Conservation (phyloP, 495 filamentous ascomycete genomes). For the Tuber brumale region DNA sequence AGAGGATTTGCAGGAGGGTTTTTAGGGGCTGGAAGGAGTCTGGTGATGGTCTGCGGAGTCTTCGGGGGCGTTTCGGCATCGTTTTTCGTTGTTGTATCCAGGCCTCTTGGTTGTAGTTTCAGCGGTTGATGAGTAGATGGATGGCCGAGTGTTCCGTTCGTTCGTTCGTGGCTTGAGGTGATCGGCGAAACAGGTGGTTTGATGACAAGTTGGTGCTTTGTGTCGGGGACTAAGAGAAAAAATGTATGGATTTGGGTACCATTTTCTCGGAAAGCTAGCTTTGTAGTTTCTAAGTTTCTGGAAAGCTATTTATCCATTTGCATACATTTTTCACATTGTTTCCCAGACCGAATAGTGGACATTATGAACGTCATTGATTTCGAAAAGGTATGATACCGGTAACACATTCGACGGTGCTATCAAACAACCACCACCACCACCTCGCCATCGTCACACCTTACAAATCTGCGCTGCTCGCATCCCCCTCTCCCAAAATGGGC, state of each 20-base stretch:
- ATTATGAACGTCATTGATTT: neutral
- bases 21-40: conserved; percentile 38
- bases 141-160: neutral
- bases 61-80: conserved; percentile 40
- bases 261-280: neutral
- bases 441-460: neutral
- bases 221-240: neutral
- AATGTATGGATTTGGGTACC: neutral
- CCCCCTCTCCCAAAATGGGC: conserved; percentile 29
- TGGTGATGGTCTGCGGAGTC: conserved; percentile 28
- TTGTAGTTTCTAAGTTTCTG: neutral
- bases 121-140: conserved; percentile 6
- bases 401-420: neutral
- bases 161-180: neutral
- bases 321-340: neutral
- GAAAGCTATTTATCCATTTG: neutral
- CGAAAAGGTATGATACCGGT: no score
- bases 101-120: neutral
- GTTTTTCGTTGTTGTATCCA: conserved; percentile 2
- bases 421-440: neutral
- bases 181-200: neutral
- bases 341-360: neutral
- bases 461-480: conserved; percentile 2
- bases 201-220: neutral
- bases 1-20: conserved; percentile 59